Base-by-base conservation (phyloP, 768 basidiomycete species). In the Termitomyces eurrhizus region DNA sequence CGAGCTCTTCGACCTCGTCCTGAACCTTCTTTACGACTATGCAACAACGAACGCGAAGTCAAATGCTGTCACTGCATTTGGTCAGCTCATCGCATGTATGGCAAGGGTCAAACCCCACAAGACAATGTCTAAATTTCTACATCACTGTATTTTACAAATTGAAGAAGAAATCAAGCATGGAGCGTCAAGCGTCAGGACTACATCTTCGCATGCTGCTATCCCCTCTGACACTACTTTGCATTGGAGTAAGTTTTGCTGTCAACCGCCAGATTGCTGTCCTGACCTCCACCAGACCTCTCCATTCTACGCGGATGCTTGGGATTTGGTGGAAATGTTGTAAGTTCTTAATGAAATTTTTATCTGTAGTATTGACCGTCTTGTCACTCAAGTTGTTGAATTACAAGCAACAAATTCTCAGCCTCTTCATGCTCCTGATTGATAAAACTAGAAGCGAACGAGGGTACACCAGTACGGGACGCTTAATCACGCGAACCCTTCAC, bases 211-310 rank as follows among this genome's bases (percentile, higher is more conserved):
- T 64, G 80, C 83, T 39, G 86, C 88, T 11, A 81, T 90, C 3
- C 88, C 92, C 7, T 91, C 90, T 3, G 92, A 93, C 65, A 93
- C 92, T 7, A 93, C 93, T 7, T 77, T 98, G 56, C 95, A 97
- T 70, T 97, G 95, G 92, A 95, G 92, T 93, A 67, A 74, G 86
- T 66, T 56, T 36, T 52, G 39, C 29, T 26, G 37, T 50, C 6
- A 6, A 21, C 33, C 16, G 0, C 50, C 36, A 45, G 57, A 49
- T 48, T 12, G 52, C 52, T 13, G n/a, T 58, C 21, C 41, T 56
- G 37, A 24, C 12, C 14, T 37, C 36, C 21, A 12, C 8, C 64
- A 92, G 92, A 93, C 72, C 80, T 95, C 72, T 80, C 88, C 7
- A 89, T 96, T 44, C 78, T 96, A 26, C 85, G 90, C 48, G 93